Conservation (phyloP, 1,284 basidiomycete genomes). For the Pisolithus thermaeus region DNA sequence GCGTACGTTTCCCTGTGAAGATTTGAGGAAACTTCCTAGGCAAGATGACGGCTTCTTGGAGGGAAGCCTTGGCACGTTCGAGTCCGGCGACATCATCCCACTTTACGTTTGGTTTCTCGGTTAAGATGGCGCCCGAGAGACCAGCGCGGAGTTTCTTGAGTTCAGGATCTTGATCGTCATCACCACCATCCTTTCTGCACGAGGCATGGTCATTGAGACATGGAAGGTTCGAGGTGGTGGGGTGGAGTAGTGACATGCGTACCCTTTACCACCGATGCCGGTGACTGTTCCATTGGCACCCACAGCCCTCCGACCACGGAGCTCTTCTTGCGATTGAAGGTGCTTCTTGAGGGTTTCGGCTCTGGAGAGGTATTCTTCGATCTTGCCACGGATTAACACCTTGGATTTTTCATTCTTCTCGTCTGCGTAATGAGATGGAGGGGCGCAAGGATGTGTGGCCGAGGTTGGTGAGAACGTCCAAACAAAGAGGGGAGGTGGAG, state of each 20-base stretch:
- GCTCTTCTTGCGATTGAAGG: constrained; percentile 60
- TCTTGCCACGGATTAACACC: constrained; percentile 82
- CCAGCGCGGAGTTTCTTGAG: constrained; percentile 92
- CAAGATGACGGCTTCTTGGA: constrained; percentile 98
- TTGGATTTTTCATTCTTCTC: constrained; percentile 97
- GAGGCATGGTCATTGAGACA: not conserved
- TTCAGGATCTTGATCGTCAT: constrained; percentile 84
- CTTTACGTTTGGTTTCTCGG: constrained; percentile 92
- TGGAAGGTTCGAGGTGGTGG: not conserved
- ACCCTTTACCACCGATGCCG: constrained; percentile 65
- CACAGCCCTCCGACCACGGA: constrained; percentile 69
- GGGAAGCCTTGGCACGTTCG: constrained; percentile 88
- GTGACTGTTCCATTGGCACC: constrained; percentile 69
- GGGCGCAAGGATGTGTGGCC: not conserved
- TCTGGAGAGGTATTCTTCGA: constrained; percentile 87
- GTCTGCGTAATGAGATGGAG: constrained; percentile 42
- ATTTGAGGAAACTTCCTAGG: constrained; percentile 99
- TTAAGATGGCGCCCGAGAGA: constrained; percentile 82
- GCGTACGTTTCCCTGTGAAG: constrained; percentile 96
- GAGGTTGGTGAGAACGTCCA: not conserved
- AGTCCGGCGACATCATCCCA: constrained; percentile 99
- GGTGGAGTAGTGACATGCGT: constrained; percentile 25
- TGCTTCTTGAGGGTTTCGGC: constrained; percentile 93
- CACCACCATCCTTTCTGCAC: constrained; percentile 60
- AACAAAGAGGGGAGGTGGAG: not conserved